These are phyloP conservation scores for Colletotrichum destructivum DNA, from an alignment of 2,329 filamentous ascomycete species.

Conservation along the genomic window DNA sequence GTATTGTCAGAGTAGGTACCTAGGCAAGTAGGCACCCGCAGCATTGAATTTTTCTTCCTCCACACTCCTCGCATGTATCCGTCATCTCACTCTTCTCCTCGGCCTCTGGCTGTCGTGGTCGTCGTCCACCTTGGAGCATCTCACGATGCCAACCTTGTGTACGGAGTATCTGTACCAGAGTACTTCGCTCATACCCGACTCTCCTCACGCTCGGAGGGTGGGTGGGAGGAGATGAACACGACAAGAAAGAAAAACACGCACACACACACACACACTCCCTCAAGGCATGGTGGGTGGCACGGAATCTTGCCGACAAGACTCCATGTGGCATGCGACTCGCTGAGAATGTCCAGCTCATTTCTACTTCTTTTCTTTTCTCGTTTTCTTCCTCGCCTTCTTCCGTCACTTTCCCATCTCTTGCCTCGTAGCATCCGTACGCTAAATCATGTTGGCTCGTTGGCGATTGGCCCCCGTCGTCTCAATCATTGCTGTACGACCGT, in stretches of 20 bases:
- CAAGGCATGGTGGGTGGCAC: conserved; percentile 12
- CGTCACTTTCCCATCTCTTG: too few species aligned
- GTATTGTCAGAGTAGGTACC: too few species aligned
- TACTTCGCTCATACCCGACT: background rate
- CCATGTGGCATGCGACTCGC: conserved; percentile 12
- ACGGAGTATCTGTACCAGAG: too few species aligned
- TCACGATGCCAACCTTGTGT: conserved; percentile 13
- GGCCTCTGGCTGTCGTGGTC: background rate
- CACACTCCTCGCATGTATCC: too few species aligned
- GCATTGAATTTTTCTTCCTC: background rate
- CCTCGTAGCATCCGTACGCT: too few species aligned
- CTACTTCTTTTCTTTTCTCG: background rate
- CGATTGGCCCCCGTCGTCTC: background rate
- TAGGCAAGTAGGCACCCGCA: too few species aligned
- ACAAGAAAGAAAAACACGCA: background rate
- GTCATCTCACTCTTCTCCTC: background rate
- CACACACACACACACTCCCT: background rate
- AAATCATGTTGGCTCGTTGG: background rate
- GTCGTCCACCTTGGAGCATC: conserved; percentile 4
- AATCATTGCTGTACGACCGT: conserved; percentile 17
- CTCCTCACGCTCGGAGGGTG: background rate
- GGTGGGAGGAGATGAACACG: background rate
- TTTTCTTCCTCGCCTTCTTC: background rate
- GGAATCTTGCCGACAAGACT: conserved; percentile 29
- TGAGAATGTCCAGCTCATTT: background rate